Conservation (phyloP, 2,329 filamentous ascomycete genomes). For the Penicillium sp. region DNA sequence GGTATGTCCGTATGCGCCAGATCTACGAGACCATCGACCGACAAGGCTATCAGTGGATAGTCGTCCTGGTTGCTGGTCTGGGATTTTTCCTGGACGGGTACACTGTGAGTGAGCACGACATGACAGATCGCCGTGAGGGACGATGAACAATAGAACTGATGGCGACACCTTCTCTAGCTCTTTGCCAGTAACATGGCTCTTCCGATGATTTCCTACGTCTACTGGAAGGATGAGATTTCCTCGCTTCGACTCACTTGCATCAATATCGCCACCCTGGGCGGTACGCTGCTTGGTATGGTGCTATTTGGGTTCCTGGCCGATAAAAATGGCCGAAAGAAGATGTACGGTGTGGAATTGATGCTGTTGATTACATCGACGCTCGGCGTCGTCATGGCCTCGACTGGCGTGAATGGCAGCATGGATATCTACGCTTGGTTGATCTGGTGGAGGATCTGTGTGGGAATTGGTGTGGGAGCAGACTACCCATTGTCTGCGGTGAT, state of each 20-base stretch:
- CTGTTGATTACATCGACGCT: constrained; percentile 44
- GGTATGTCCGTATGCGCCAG: constrained; percentile 39
- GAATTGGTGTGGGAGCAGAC: constrained; percentile 59
- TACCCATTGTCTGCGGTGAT: constrained; percentile 64
- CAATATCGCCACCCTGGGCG: constrained; percentile 43
- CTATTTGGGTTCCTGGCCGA: constrained; percentile 45
- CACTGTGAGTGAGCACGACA: constrained; percentile 23
- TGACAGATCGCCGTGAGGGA: not conserved
- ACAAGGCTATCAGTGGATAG: constrained; percentile 39
- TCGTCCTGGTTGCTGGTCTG: constrained; percentile 44
- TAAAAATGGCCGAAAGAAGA: constrained; percentile 44
- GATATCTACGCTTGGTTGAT: constrained; percentile 42
- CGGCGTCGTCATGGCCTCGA: constrained; percentile 43
- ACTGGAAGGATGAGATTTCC: constrained; percentile 38
- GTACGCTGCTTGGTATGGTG: constrained; percentile 45
- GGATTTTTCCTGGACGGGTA: constrained; percentile 48
- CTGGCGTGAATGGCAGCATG: constrained; percentile 40
- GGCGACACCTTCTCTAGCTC: constrained; percentile 23
- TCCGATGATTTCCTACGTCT: constrained; percentile 45
- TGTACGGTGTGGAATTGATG: constrained; percentile 48
- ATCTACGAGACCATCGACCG: constrained; percentile 43
- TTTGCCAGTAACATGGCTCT: constrained; percentile 49
- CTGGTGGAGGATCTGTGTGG: constrained; percentile 45
- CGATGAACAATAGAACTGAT: not conserved
- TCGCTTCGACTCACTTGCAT: constrained; percentile 36